phyloP scores from a whole-genome alignment of 2,329 filamentous ascomycete species.

The Cladophialophora yegresii region DNA sequence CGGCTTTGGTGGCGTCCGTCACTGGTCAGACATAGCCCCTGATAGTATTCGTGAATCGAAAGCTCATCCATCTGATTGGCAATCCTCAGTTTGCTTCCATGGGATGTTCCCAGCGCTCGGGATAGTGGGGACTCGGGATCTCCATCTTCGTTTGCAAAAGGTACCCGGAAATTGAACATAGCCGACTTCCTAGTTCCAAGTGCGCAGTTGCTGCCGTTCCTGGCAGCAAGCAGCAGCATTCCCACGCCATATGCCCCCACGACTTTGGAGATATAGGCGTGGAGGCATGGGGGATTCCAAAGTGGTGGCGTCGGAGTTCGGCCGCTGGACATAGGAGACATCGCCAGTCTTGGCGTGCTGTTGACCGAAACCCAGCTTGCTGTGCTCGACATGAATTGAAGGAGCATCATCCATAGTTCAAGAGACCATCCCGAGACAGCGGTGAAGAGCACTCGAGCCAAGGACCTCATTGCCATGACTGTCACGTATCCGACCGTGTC shows the following conservation, averaged over 20 bases:
- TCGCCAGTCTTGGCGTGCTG: not conserved
- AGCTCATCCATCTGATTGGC: not conserved
- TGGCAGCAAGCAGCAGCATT: not conserved
- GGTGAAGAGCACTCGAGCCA: not conserved
- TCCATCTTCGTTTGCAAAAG: not conserved
- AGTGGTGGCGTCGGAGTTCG: conserved; percentile 10
- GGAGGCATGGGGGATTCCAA: not conserved
- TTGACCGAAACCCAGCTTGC: not conserved
- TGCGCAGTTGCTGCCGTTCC: not conserved
- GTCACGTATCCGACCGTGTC: conserved; percentile 18
- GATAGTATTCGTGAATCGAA: not conserved
- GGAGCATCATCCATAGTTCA: not conserved
- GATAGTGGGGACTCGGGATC: not conserved
- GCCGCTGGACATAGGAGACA: not conserved
- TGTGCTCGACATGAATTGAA: not conserved
- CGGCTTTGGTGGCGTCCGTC: too few relatives aligned
- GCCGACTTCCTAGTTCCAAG: not conserved
- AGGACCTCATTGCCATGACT: conserved; percentile 5
- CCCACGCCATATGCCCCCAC: conserved; percentile 11
- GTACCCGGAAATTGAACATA: not conserved
- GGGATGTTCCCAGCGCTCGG: not conserved
- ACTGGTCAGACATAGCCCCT: not conserved
- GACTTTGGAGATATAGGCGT: conserved; percentile 1
- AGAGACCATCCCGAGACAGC: not conserved
- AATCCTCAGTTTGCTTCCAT: not conserved